These are phyloP conservation scores for Tylopilus orsonianus DNA, from an alignment of 1,284 basidiomycete genomes.

Conservation along the genomic window DNA sequence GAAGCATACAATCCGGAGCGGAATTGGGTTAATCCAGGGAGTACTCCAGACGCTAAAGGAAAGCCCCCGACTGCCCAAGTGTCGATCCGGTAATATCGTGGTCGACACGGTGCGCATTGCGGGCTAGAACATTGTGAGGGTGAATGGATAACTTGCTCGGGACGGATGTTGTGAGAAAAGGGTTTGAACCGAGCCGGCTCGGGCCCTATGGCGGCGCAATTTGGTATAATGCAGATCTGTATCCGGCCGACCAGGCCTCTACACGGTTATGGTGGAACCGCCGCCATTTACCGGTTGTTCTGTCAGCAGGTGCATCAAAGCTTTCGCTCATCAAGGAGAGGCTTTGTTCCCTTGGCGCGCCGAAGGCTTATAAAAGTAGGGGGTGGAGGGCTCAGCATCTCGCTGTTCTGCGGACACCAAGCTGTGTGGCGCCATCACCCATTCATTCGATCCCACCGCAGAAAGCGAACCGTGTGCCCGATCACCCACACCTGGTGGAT, in stretches of 20 bases:
- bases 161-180: conserved; percentile 6
- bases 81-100: conserved; percentile 30
- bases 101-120: not conserved
- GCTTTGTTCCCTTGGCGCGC: conserved; percentile 1
- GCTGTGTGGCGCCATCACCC: conserved; percentile 14
- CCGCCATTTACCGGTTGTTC: conserved; percentile 9
- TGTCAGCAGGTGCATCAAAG: conserved; percentile 16
- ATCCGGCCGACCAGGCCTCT: conserved; percentile 3
- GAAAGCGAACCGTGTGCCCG: conserved; percentile 16
- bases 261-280: conserved; percentile 14
- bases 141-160: conserved; percentile 4
- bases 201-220: conserved; percentile 4
- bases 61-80: not conserved
- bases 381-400: conserved; percentile 1
- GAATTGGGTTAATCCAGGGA: not conserved
- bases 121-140: conserved; percentile 1
- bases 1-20: not conserved
- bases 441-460: conserved; percentile 13
- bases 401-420: conserved; percentile 2
- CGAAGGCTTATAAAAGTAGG: conserved; percentile 23
- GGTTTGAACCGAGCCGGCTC: conserved; percentile 27
- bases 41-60: not conserved
- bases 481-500: conserved; percentile 26
- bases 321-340: not conserved
- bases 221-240: conserved; percentile 18